Evolutionary conservation across 2,329 filamentous ascomycete genomes (phyloP).

Genomic region (Arthrobotrys entomopaga): DNA sequence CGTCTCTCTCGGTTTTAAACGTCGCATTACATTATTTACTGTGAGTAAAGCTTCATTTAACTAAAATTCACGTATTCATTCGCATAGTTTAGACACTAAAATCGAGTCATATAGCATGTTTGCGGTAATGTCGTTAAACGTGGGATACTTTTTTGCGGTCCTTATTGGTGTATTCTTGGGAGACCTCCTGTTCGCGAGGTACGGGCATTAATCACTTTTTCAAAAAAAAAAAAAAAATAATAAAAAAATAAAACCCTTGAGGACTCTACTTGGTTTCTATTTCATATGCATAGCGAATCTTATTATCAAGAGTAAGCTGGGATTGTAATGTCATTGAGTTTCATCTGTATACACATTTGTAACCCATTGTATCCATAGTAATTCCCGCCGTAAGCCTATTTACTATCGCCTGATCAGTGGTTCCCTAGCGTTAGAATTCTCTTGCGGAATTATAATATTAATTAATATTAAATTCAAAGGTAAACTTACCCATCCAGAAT

Average conservation of each 20-base stretch:
- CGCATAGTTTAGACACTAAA: slow-evolving; percentile 32
- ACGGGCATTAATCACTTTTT: slow-evolving; percentile 30
- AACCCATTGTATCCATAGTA: too few relatives aligned
- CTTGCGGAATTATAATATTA: too few relatives aligned
- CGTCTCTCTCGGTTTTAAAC: slow-evolving; percentile 75
- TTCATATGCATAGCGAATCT: slow-evolving; percentile 6
- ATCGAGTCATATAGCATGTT: slow-evolving; percentile 74
- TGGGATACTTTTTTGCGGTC: slow-evolving; percentile 85
- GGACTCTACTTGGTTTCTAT: background rate
- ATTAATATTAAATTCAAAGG: too few relatives aligned
- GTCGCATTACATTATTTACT: slow-evolving; percentile 84
- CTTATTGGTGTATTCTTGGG: slow-evolving; percentile 84
- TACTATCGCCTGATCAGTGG: too few relatives aligned
- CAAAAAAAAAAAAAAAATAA: too few relatives aligned
- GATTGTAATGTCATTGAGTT: too few relatives aligned
- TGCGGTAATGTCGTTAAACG: slow-evolving; percentile 88
- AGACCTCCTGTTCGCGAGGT: slow-evolving; percentile 81
- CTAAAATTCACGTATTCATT: background rate
- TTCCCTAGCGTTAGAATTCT: too few relatives aligned
- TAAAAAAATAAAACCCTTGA: too few relatives aligned
- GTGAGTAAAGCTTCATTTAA: slow-evolving; percentile 67
- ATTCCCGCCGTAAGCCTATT: too few relatives aligned
- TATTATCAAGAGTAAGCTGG: too few relatives aligned
- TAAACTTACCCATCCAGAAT: too few relatives aligned
- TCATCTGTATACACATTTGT: too few relatives aligned